A percentile compares a stretch with the other conserved stretches of the same genome.
Conservation (phyloP, 2,329 filamentous ascomycete species). For the Pestalotiopsis sp. region DNA sequence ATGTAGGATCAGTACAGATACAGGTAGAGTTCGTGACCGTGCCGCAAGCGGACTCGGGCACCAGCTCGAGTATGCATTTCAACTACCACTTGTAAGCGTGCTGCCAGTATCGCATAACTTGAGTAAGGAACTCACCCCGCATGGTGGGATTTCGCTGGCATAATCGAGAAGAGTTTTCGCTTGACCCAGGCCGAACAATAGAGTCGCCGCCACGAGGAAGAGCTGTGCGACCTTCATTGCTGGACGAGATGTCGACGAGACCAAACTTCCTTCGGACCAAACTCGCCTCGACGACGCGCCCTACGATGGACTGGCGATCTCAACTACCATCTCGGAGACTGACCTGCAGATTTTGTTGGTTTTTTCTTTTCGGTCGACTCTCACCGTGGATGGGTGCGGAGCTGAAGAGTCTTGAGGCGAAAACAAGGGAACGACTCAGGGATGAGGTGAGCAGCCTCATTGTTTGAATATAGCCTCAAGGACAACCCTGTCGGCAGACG, state of each 20-base stretch:
- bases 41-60: constrained; percentile 16
- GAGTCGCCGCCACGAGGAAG: background rate
- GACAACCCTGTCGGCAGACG: background rate
- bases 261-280: background rate
- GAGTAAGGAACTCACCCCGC: background rate
- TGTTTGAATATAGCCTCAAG: background rate
- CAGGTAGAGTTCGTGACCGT: constrained; percentile 19
- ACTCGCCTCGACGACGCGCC: background rate
- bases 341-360: background rate
- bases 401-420: background rate
- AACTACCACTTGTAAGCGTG: constrained; percentile 5
- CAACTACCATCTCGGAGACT: background rate
- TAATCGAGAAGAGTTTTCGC: constrained; percentile 10
- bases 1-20: constrained; percentile 23
- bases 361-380: background rate
- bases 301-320: background rate
- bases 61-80: constrained; percentile 11
- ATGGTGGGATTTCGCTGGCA: constrained; percentile 4
- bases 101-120: background rate
- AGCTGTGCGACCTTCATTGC: background rate
- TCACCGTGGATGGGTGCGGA: background rate
- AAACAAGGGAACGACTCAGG: background rate
- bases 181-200: background rate
- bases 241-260: background rate
- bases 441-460: background rate